Evolutionary conservation across 805 yeast genomes (phyloP).

Genomic region (Kluyveromyces nonfermentans): DNA sequence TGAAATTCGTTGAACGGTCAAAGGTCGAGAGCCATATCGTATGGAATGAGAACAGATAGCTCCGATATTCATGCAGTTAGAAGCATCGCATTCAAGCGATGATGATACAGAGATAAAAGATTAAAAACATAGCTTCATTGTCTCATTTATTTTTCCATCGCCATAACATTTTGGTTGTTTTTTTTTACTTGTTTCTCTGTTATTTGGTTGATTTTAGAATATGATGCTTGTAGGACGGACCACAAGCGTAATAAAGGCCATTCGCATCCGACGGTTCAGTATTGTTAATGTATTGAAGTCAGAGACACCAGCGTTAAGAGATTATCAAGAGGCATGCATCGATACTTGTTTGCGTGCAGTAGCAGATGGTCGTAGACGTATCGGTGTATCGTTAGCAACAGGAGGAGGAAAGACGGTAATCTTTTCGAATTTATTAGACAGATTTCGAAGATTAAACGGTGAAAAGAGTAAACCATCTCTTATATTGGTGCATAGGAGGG

Average conservation of each 20-base stretch:
- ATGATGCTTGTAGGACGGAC: neutral
- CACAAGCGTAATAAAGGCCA: neutral
- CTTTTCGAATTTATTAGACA: constrained; percentile 48
- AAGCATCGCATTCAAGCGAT: too few species aligned
- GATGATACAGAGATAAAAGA: too few species aligned
- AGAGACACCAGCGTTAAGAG: constrained; percentile 23
- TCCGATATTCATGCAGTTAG: too few species aligned
- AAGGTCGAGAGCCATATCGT: neutral
- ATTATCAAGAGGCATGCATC: constrained; percentile 68
- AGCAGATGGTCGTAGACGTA: constrained; percentile 37
- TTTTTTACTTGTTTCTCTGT: too few species aligned
- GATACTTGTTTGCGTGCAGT: constrained; percentile 43
- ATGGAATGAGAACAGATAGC: neutral
- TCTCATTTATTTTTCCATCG: too few species aligned
- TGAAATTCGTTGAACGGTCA: neutral
- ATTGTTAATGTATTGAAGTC: neutral
- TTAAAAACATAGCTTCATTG: too few species aligned
- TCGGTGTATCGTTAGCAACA: constrained; percentile 82
- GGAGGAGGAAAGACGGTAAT: constrained; percentile 93
- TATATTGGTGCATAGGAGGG: constrained; percentile 74
- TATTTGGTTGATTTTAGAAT: neutral
- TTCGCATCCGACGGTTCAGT: neutral
- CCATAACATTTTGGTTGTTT: too few species aligned
- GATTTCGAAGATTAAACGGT: constrained; percentile 9
- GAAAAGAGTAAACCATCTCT: constrained; percentile 25